phyloP scores from a whole-genome alignment of 805 yeast species.

The Yamadazyma philogaea region DNA sequence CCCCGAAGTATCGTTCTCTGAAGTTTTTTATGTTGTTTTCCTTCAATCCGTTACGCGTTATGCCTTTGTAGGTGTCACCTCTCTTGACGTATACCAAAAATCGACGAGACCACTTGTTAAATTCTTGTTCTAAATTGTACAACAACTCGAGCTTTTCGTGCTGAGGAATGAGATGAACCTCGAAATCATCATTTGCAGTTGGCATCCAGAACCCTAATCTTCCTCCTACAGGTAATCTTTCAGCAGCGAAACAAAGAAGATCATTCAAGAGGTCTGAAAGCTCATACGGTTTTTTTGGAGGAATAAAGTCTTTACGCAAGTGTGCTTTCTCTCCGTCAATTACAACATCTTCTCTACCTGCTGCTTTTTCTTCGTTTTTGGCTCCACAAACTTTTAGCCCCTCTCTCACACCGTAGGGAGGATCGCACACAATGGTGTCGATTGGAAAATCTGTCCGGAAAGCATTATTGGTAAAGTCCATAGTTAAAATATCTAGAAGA shows the following conservation, averaged over 20 bases:
- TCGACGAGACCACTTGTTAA: constrained; percentile 91
- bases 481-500: constrained; percentile 74
- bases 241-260: constrained; percentile 67
- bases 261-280: constrained; percentile 76
- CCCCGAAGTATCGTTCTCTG: constrained; percentile 72
- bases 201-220: constrained; percentile 98
- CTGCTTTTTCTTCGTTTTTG: constrained; percentile 59
- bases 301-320: constrained; percentile 77
- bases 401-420: constrained; percentile 97
- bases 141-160: constrained; percentile 70
- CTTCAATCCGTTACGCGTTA: constrained; percentile 42
- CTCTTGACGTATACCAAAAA: constrained; percentile 75
- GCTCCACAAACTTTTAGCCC: constrained; percentile 93
- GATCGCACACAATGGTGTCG: constrained; percentile 90
- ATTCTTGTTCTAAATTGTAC: constrained; percentile 78
- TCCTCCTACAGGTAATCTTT: constrained; percentile 69
- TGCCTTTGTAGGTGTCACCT: constrained; percentile 47
- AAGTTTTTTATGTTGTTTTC: constrained; percentile 52
- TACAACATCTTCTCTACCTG: constrained; percentile 68
- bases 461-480: constrained; percentile 94
- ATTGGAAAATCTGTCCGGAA: constrained; percentile 58
- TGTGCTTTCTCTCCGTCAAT: constrained; percentile 79
- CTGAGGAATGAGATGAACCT: constrained; percentile 68
- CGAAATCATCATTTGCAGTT: constrained; percentile 81
- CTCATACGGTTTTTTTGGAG: constrained; percentile 88